Conservation (phyloP, 2,329 filamentous ascomycete species). For the Paramyrothecium sp. region DNA sequence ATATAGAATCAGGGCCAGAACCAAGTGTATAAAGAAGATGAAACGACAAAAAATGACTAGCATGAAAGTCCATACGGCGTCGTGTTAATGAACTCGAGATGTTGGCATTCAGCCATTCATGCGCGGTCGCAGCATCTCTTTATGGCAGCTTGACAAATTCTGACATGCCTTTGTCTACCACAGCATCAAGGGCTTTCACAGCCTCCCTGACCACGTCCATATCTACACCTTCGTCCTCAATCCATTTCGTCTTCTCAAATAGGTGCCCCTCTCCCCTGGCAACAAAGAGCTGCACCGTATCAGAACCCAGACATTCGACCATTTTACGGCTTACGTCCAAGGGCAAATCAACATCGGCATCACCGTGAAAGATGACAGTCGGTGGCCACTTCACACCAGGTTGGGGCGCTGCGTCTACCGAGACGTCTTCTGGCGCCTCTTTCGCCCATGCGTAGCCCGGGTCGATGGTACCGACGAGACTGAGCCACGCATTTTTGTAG, state of each 20-base stretch:
- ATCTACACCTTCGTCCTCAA: conserved; percentile 24
- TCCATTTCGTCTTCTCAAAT: conserved; percentile 24
- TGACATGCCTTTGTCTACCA: too few species aligned
- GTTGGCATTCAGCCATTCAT: too few species aligned
- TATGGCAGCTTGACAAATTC: too few species aligned
- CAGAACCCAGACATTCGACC: conserved; percentile 18
- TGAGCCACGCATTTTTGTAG: conserved; percentile 25
- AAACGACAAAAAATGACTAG: too few species aligned
- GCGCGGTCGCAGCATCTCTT: too few species aligned
- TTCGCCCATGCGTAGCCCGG: conserved; percentile 27
- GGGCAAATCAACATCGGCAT: conserved; percentile 25
- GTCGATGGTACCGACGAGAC: conserved; percentile 25
- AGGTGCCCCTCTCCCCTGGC: conserved; percentile 22
- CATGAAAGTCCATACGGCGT: too few species aligned
- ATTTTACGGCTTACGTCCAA: conserved; percentile 24
- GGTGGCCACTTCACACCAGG: conserved; percentile 24
- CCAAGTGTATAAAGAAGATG: too few species aligned
- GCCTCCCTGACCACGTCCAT: conserved; percentile 24
- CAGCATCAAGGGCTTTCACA: conserved; percentile 17
- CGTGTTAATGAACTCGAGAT: too few species aligned
- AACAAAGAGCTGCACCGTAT: conserved; percentile 24
- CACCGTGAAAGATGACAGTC: conserved; percentile 32
- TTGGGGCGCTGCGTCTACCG: conserved; percentile 8
- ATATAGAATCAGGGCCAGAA: too few species aligned
- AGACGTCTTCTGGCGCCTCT: conserved; percentile 11